Evolutionary conservation across 306 rosid species (phyloP).

Genomic region (Medicago ruthenica): DNA sequence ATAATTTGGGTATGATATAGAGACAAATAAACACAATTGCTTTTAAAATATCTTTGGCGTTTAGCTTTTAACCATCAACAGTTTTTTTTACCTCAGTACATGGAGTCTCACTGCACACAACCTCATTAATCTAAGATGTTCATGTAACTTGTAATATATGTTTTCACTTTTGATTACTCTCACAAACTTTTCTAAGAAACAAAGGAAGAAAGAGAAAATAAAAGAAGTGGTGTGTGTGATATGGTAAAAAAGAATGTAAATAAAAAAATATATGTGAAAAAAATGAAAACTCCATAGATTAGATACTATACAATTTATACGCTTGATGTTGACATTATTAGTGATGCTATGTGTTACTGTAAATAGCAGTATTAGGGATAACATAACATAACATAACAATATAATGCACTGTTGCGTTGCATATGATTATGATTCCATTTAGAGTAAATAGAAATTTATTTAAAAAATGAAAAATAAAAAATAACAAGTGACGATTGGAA

Average conservation of each 20-base stretch:
- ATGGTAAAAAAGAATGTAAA: too few species aligned
- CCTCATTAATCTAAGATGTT: background rate
- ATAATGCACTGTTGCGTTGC: constrained; percentile 3
- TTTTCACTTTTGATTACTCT: too few species aligned
- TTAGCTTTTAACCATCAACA: background rate
- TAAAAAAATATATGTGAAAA: too few species aligned
- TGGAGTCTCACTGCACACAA: background rate
- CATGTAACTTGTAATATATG: background rate
- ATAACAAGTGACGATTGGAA: background rate
- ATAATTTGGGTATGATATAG: background rate
- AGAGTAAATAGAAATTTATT: background rate
- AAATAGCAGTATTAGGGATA: background rate
- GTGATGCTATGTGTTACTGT: background rate
- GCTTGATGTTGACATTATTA: background rate
- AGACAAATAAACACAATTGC: background rate
- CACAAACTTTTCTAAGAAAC: background rate
- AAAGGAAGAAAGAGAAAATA: too few species aligned
- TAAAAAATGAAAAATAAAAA: background rate
- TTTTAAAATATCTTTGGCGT: background rate
- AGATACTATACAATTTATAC: background rate
- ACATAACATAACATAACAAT: too few species aligned
- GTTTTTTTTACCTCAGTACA: background rate
- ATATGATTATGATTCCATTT: constrained; percentile 10
- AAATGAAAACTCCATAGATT: too few species aligned
- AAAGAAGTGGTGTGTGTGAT: too few species aligned